phyloP scores from a whole-genome alignment of 331 rosid species.

The Quercus lobata region DNA sequence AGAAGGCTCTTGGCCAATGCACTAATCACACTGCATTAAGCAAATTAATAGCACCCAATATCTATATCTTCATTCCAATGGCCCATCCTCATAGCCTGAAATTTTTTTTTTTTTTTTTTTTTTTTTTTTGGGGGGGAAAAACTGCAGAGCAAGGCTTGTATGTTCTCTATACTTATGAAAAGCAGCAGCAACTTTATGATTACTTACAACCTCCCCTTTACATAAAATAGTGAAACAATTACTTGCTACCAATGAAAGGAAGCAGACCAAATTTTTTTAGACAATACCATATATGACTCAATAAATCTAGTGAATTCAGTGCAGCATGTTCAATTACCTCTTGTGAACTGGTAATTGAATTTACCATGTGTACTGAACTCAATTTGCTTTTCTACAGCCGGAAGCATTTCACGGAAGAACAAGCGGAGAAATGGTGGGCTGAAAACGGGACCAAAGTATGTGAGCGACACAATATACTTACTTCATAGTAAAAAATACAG shows the following conservation, averaged over 20 bases:
- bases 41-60: too few species aligned
- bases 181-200: not conserved
- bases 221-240: not conserved
- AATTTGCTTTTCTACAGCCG: constrained; percentile 50
- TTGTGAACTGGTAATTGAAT: not conserved
- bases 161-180: not conserved
- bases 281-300: not conserved
- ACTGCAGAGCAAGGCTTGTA: not conserved
- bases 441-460: constrained; percentile 65
- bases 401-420: constrained; percentile 73
- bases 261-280: not conserved
- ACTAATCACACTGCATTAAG: too few species aligned
- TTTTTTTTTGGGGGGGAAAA: not conserved
- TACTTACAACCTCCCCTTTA: constrained; percentile 6
- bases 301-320: not conserved
- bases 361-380: not conserved
- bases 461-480: constrained; percentile 53
- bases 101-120: too few species aligned
- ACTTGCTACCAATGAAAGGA: not conserved
- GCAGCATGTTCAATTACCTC: not conserved
- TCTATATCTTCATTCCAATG: too few species aligned
- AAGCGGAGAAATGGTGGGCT: constrained; percentile 93
- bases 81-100: not conserved
- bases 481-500: constrained; percentile 28
- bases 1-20: too few species aligned